Base-by-base conservation (phyloP, 1,284 basidiomycete species). In the Naganishia cerealis region DNA sequence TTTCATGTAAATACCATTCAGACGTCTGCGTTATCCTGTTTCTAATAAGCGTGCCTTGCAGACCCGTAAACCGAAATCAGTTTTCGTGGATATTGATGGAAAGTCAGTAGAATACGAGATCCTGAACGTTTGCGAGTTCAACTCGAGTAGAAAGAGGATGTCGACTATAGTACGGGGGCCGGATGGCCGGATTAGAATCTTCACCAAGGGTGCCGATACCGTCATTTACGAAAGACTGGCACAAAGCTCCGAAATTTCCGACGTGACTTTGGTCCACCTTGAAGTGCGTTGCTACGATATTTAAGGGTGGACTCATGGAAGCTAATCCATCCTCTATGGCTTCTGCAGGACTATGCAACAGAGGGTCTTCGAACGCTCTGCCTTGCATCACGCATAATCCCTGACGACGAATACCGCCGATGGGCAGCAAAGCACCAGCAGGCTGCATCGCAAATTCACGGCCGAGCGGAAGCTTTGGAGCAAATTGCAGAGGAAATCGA, bases 51-150 rank as follows among this genome's bases (percentile, higher is more conserved):
- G 58, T 24, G 68, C 50, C 56, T 69, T 53, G n/a, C 75, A 95
- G 91, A 94, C 86, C 3, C 90, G 96, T 57, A 99, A 98, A 79
- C 95, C 95, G 7, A 93, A 90, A 77, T 96, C 94, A 0, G 91
- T 94, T 4, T 97, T 92, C 76, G 86, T 98, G 70, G 88, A 90
- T 66, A 85, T 94, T 65, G 83, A 86, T 67, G 94, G 91, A 21
- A 80, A 83, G 66, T 82, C 85, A 6, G 84, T 87, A 68, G 93
- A 98, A 78, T 98, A 88, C 77, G 88, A 98, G 79, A 87, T 99
- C 65, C 83, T 99, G 67, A 98, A 99, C 76, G 90, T 99, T 56
- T 96, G 94, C 85, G 96, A 99, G 80, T 99, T 99, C 85, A 99
- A 98, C 79, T 96, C 92, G 57, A 92, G 93, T 0, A 86, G 95